Percentiles rank a stretch among this genome's conserved stretches.
Conservation (phyloP, 805 yeast genomes). For the Blastobotrys peoriensis region DNA sequence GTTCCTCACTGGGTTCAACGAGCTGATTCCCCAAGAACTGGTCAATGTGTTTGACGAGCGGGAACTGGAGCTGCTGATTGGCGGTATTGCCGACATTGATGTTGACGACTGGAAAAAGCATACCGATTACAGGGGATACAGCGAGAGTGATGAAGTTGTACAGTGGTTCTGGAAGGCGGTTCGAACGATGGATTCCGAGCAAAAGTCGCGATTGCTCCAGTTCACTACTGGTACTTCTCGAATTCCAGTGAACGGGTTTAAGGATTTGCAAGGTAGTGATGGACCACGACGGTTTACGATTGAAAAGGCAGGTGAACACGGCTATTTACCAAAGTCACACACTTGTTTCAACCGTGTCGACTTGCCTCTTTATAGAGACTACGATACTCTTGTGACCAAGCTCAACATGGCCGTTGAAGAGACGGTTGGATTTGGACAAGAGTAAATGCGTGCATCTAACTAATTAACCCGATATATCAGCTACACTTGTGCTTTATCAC, state of each 20-base stretch:
- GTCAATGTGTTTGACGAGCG: slow-evolving; percentile 97
- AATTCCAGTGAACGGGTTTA: slow-evolving; percentile 98
- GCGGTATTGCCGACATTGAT: slow-evolving; percentile 97
- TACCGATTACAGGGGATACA: slow-evolving; percentile 97
- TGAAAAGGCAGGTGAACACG: slow-evolving; percentile 93
- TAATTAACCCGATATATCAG: too few species aligned
- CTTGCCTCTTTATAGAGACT: slow-evolving; percentile 86
- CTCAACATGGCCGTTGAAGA: slow-evolving; percentile 96
- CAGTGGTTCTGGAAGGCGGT: slow-evolving; percentile 99
- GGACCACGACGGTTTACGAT: slow-evolving; percentile 99
- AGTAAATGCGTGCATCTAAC: slow-evolving; percentile 43
- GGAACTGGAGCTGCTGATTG: slow-evolving; percentile 91
- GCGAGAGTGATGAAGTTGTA: slow-evolving; percentile 90
- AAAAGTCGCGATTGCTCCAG: slow-evolving; percentile 89
- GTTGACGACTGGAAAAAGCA: slow-evolving; percentile 99
- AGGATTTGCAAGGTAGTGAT: slow-evolving; percentile 97
- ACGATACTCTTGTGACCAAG: slow-evolving; percentile 79
- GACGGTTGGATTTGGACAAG: slow-evolving; percentile 98
- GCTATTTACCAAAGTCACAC: slow-evolving; percentile 92
- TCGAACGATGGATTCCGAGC: slow-evolving; percentile 92
- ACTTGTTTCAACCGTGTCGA: slow-evolving; percentile 99
- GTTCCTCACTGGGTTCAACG: slow-evolving; percentile 95
- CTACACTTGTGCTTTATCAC: too few species aligned
- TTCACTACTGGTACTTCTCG: slow-evolving; percentile 99
- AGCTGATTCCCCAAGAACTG: slow-evolving; percentile 92